Percentiles rank a stretch among this genome's conserved stretches.
These are phyloP conservation scores for Aspergillus sp. DNA, from an alignment of 2,329 filamentous ascomycete genomes.

Conservation along the genomic window DNA sequence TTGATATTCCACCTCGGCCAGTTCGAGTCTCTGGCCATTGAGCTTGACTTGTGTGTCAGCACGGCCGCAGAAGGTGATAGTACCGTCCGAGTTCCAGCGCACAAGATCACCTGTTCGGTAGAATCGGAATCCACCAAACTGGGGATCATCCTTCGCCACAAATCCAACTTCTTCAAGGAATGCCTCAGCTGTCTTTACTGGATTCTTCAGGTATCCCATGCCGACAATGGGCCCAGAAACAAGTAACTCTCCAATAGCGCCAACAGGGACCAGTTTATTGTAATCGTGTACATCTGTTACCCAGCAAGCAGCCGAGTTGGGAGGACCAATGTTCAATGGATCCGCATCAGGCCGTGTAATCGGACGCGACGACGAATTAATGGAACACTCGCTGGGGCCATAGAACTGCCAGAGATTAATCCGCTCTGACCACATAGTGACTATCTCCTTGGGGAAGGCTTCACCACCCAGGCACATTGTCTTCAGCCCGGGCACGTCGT, in stretches of 20 bases:
- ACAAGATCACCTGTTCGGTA: slow-evolving; percentile 2
- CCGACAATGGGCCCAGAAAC: slow-evolving; percentile 2
- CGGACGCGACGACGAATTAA: background rate
- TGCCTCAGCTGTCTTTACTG: background rate
- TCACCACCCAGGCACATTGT: slow-evolving; percentile 31
- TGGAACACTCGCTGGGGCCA: background rate
- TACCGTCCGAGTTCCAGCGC: background rate
- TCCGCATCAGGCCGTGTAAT: background rate
- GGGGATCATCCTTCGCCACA: background rate
- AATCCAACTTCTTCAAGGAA: background rate
- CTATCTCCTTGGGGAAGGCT: slow-evolving; percentile 23
- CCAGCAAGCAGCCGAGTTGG: slow-evolving; percentile 25
- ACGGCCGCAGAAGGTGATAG: background rate
- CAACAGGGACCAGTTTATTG: slow-evolving; percentile 23
- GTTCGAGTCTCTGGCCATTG: background rate
- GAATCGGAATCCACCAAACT: background rate
- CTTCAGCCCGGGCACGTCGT: slow-evolving; percentile 22
- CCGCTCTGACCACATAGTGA: slow-evolving; percentile 1
- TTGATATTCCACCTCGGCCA: slow-evolving; percentile 1
- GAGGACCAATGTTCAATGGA: background rate
- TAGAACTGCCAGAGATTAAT: background rate
- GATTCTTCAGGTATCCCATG: slow-evolving; percentile 1
- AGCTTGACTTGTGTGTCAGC: slow-evolving; percentile 3
- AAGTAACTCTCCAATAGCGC: slow-evolving; percentile 14
- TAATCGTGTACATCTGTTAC: slow-evolving; percentile 32